Percentiles rank a stretch among this genome's conserved stretches.
Evolutionary conservation across 768 basidiomycete genomes (phyloP).

Genomic region (Antrodiella citrinella): DNA sequence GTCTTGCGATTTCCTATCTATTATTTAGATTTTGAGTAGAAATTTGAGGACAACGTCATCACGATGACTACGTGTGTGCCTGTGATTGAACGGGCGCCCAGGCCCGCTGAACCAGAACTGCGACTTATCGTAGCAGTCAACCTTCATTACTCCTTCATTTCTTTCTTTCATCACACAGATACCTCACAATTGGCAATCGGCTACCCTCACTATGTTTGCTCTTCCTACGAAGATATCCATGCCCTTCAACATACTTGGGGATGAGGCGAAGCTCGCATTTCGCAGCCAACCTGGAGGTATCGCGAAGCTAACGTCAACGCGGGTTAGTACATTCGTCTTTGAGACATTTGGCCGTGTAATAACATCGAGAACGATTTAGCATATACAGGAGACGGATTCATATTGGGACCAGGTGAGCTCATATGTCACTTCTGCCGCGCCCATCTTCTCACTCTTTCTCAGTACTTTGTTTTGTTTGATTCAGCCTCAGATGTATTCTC

Average conservation of each 20-base stretch:
- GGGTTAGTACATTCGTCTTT: conserved; percentile 43
- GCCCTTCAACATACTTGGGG: conserved; percentile 72
- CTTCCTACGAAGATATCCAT: conserved; percentile 66
- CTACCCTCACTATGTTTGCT: conserved; percentile 61
- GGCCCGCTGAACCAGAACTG: no score
- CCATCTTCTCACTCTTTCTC: not conserved
- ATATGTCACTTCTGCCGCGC: not conserved
- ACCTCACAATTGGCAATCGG: no score
- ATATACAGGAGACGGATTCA: conserved; percentile 65
- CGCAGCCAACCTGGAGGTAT: conserved; percentile 77
- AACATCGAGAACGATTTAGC: conserved; percentile 31
- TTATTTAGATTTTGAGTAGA: no score
- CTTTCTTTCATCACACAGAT: no score
- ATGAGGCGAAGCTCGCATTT: conserved; percentile 87
- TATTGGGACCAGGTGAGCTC: conserved; percentile 83
- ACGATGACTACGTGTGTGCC: no score
- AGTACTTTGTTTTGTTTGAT: conserved; percentile 85
- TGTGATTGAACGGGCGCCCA: no score
- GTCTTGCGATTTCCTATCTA: no score
- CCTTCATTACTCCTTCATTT: no score
- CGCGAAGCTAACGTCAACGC: conserved; percentile 58
- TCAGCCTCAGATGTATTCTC: conserved; percentile 88
- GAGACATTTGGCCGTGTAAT: not conserved
- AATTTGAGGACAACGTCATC: no score
- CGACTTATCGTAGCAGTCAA: no score